Base-by-base conservation (phyloP, 129 eudicot genomes). In the Glebionis coronaria region DNA sequence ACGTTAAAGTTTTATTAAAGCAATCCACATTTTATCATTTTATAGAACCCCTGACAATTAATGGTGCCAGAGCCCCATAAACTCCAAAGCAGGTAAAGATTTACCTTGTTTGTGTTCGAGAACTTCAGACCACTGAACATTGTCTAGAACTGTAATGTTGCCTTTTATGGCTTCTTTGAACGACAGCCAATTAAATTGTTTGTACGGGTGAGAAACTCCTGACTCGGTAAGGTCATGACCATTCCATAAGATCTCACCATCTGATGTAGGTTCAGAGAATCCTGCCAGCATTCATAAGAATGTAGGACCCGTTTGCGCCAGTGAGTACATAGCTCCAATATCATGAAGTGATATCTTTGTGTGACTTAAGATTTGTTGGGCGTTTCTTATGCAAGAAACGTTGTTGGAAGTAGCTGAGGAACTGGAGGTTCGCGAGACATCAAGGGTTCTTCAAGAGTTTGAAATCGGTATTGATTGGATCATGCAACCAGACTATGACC, bases 361-460 rank as follows among this genome's bases (percentile, higher is more conserved):
- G 40, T 92, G 95, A 15, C 98, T 91, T 63, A 92, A 74, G 67
- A 92, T 88, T 70, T 92, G 98, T 75, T 92, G 98, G 23, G 96
- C 98, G 44, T 92, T 92, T 84, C 98, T 80, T 95, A 92, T 92
- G 87, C 98, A 92, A 62, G 98, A 80, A 31, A 92, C 96, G 47
- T 88, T 86, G 82, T 84, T 83, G 40, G 90, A 63, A 88, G 89
- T 13, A 92, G 72, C 15, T 96, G 86, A 20, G 98, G 98, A 54
- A 92, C 80, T 54, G 90, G 94, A 3, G 94, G 88, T 61, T 72
- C 77, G 2, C 88, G 85, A 53, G 86, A 68, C 96, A 89, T 88
- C 31, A 44, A 31, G 56, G n/a, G n/a, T n/a, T n/a, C n/a, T n/a
- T n/a, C n/a, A n/a, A n/a, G n/a, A n/a, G n/a, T n/a, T n/a, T n/a